A percentile compares a stretch with the other conserved stretches of the same genome.
These are phyloP conservation scores for Apiospora aurea DNA, from an alignment of 2,329 filamentous ascomycete genomes.

Conservation along the genomic window DNA sequence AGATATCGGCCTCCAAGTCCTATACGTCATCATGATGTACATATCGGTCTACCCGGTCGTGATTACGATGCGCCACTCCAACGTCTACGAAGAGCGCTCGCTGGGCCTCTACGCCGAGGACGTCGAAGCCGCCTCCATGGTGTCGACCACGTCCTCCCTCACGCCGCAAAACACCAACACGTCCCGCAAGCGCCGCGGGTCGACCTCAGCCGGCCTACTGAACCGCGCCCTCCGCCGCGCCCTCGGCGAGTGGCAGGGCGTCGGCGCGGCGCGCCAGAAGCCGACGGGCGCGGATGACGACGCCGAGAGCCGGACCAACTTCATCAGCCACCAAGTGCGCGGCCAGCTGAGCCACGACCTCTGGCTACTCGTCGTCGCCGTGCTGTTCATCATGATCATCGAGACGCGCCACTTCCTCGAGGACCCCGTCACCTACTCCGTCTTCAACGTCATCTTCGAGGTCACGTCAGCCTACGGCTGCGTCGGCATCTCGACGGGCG, in stretches of 20 bases:
- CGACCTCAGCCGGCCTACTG: slow-evolving; percentile 38
- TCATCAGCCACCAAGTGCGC: slow-evolving; percentile 65
- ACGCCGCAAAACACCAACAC: neutral
- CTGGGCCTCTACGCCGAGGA: slow-evolving; percentile 62
- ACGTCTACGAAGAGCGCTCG: slow-evolving; percentile 74
- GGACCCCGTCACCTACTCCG: slow-evolving; percentile 60
- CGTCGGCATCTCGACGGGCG: slow-evolving; percentile 66
- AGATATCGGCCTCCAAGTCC: slow-evolving; percentile 63
- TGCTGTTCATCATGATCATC: slow-evolving; percentile 66
- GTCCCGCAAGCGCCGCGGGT: slow-evolving; percentile 25
- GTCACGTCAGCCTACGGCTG: slow-evolving; percentile 65
- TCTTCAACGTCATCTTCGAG: slow-evolving; percentile 68
- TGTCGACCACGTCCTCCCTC: neutral
- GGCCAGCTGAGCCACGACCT: slow-evolving; percentile 71
- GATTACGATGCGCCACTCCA: slow-evolving; percentile 71
- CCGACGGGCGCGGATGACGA: slow-evolving; percentile 26
- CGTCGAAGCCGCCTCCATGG: slow-evolving; percentile 37
- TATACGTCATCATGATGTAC: slow-evolving; percentile 72
- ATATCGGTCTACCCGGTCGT: slow-evolving; percentile 69
- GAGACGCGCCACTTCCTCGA: slow-evolving; percentile 62
- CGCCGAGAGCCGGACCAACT: slow-evolving; percentile 50
- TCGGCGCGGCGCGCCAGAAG: slow-evolving; percentile 45
- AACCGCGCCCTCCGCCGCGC: slow-evolving; percentile 46
- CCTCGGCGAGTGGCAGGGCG: slow-evolving; percentile 51
- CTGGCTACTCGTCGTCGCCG: slow-evolving; percentile 69